Evolutionary conservation across 768 basidiomycete genomes (phyloP).

Genomic region (Naganishia onofrii): DNA sequence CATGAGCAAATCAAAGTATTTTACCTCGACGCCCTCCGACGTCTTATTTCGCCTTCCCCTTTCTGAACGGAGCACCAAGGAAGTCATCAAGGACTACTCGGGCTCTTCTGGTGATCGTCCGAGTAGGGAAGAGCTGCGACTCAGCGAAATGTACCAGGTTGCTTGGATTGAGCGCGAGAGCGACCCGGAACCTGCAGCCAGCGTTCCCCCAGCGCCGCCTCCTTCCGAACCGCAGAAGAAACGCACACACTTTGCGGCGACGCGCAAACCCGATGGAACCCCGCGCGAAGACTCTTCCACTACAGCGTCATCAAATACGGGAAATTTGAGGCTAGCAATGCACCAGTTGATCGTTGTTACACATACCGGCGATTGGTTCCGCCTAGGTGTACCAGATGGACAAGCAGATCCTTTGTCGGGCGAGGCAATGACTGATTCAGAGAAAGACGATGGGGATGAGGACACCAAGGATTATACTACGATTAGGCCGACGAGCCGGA

Average conservation of each 20-base stretch:
- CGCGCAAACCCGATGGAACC: neutral
- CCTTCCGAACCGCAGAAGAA: neutral
- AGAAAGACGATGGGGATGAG: conserved; percentile 26
- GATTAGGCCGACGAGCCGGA: neutral
- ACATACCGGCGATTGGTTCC: conserved; percentile 52
- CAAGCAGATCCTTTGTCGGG: neutral
- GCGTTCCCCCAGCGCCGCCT: neutral
- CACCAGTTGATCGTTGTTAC: conserved; percentile 50
- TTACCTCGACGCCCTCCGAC: conserved; percentile 45
- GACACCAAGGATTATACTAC: conserved; percentile 13
- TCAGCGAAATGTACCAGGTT: conserved; percentile 47
- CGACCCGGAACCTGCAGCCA: conserved; percentile 2
- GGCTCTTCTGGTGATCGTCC: conserved; percentile 33
- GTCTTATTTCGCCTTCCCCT: conserved; percentile 49
- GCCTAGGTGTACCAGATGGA: conserved; percentile 47
- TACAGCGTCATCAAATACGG: conserved; percentile 14
- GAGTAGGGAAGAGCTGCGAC: conserved; percentile 35
- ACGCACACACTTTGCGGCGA: neutral
- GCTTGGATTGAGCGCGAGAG: conserved; percentile 46
- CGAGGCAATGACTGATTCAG: conserved; percentile 21
- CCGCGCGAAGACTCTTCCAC: neutral
- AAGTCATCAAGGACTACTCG: conserved; percentile 35
- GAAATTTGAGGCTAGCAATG: conserved; percentile 15
- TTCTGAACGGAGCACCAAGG: conserved; percentile 38
- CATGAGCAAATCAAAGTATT: conserved; percentile 51